These are phyloP conservation scores for Leishmania aethiopica DNA, from an alignment of 208 protist species.

Conservation along the genomic window DNA sequence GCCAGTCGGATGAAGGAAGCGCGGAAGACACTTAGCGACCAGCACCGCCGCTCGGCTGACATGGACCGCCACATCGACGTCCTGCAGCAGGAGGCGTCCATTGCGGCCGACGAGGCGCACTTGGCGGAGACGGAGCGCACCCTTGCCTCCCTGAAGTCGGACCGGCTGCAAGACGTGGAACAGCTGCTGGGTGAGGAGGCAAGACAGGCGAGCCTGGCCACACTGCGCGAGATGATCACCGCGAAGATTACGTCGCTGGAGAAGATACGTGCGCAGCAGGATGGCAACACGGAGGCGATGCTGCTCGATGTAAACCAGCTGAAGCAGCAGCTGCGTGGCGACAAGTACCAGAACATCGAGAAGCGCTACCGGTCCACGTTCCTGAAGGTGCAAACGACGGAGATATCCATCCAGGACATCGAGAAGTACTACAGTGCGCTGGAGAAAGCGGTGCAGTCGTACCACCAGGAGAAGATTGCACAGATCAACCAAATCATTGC, in stretches of 20 bases:
- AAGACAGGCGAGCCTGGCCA: constrained; percentile 38
- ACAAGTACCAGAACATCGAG: constrained; percentile 88
- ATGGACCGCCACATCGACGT: constrained; percentile 49
- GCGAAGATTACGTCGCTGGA: constrained; percentile 71
- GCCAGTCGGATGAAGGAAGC: constrained; percentile 36
- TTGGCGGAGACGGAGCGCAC: constrained; percentile 40
- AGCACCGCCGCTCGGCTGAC: constrained; percentile 40
- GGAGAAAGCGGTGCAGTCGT: constrained; percentile 96
- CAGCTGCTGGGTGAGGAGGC: constrained; percentile 64
- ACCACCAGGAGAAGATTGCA: constrained; percentile 98
- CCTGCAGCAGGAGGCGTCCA: constrained; percentile 37
- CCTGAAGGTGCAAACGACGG: constrained; percentile 86
- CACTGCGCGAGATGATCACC: constrained; percentile 72
- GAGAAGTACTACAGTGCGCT: constrained; percentile 92
- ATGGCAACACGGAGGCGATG: constrained; percentile 85
- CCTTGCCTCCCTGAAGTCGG: constrained; percentile 51
- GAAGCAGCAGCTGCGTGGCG: constrained; percentile 56
- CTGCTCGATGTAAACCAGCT: constrained; percentile 61
- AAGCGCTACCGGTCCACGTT: constrained; percentile 89
- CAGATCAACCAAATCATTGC: constrained; percentile 98
- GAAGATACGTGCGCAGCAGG: constrained; percentile 61
- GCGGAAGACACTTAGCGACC: constrained; percentile 43
- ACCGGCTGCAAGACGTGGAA: constrained; percentile 40
- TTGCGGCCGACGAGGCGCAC: constrained; percentile 54
- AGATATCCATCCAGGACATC: constrained; percentile 89